Conservation (phyloP, 2,329 filamentous ascomycete genomes). For the Diplodia seriata region DNA sequence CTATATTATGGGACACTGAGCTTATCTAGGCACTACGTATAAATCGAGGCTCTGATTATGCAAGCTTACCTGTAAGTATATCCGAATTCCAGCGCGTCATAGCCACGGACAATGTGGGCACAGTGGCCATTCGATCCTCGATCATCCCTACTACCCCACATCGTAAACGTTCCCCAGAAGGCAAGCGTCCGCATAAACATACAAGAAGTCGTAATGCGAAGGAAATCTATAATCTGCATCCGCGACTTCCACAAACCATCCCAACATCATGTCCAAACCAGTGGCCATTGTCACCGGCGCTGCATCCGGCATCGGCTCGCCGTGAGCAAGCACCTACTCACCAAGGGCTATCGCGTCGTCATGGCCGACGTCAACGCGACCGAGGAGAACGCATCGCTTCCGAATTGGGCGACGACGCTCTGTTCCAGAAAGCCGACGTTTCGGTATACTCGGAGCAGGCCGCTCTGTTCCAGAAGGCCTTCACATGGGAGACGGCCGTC, state of each 20-base stretch:
- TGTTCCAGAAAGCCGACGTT: constrained; percentile 51
- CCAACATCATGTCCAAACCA: constrained; percentile 45
- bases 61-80: no score
- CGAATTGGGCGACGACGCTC: constrained; percentile 36
- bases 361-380: constrained; percentile 56
- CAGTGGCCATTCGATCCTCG: no score
- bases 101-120: no score
- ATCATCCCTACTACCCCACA: no score
- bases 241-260: not conserved
- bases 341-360: constrained; percentile 50
- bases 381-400: constrained; percentile 55
- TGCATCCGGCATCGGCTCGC: constrained; percentile 54
- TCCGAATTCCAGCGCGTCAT: no score
- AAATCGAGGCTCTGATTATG: no score
- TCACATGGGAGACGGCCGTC: constrained; percentile 50
- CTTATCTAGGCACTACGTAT: no score
- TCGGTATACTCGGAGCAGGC: constrained; percentile 50
- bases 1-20: no score
- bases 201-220: no score
- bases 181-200: no score
- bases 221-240: no score
- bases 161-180: no score
- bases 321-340: constrained; percentile 51
- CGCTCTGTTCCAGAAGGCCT: constrained; percentile 49
- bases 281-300: constrained; percentile 56